Conservation (phyloP, 169 alveolate genomes). For the Eimeria maxima region DNA sequence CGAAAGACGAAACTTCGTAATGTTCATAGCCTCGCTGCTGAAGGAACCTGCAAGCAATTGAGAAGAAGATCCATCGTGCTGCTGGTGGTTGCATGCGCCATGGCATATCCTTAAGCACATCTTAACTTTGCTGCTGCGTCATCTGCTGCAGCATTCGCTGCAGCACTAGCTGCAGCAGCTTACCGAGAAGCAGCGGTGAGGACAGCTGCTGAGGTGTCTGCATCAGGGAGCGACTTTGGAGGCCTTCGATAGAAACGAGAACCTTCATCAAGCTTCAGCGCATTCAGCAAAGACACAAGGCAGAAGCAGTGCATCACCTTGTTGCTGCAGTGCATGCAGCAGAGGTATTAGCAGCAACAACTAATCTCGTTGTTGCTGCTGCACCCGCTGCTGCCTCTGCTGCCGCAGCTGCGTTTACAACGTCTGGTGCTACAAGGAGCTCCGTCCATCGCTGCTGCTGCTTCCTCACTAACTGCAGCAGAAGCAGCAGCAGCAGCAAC, state of each 20-base stretch:
- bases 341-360: neutral
- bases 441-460: neutral
- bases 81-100: neutral
- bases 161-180: neutral
- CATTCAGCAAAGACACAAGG: neutral
- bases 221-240: neutral
- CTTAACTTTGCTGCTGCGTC: neutral
- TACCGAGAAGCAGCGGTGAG: conserved; percentile 30
- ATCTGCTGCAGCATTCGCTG: neutral
- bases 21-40: conserved; percentile 50
- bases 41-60: neutral
- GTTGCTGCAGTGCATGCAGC: neutral
- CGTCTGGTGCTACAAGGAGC: neutral
- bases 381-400: neutral
- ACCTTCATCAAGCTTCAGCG: conserved; percentile 49
- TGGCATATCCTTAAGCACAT: neutral
- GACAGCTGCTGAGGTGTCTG: conserved; percentile 37
- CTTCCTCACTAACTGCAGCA: neutral
- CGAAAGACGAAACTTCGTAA: conserved; percentile 58
- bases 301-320: too few species aligned
- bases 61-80: neutral
- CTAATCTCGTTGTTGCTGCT: neutral
- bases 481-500: neutral
- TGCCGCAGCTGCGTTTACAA: conserved; percentile 6
- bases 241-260: conserved; percentile 15